phyloP scores from a whole-genome alignment of 2,329 filamentous ascomycete species.

The Cryphonectria japonica region DNA sequence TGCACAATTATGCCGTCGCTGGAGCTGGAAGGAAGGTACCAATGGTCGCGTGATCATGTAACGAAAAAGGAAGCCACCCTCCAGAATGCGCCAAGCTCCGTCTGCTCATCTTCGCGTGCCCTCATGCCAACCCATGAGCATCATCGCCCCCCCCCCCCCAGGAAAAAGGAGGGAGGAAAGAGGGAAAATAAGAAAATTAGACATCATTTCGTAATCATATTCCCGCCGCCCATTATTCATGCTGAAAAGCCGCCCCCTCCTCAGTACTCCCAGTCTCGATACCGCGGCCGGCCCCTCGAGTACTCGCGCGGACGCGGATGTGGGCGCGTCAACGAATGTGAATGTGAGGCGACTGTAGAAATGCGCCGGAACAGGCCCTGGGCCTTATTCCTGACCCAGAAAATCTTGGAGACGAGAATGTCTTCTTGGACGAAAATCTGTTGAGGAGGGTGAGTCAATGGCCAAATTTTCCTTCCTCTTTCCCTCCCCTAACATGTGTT shows the following conservation, averaged over 20 bases:
- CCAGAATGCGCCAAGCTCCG: neutral
- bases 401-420: slow-evolving; percentile 18
- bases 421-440: slow-evolving; percentile 20
- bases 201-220: neutral
- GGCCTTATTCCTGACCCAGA: slow-evolving; percentile 22
- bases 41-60: neutral
- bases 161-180: neutral
- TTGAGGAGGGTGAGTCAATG: no score
- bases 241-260: neutral
- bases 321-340: neutral
- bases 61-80: neutral
- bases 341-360: slow-evolving; percentile 1
- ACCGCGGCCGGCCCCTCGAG: slow-evolving; percentile 21
- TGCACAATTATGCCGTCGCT: no score
- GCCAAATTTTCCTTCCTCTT: neutral
- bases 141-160: neutral
- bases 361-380: slow-evolving; percentile 23
- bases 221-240: neutral
- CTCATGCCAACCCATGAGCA: neutral
- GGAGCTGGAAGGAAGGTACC: no score
- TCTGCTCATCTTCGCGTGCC: neutral
- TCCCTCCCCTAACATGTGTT: neutral
- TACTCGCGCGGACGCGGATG: neutral
- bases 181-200: neutral
- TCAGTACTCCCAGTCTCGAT: slow-evolving; percentile 22